phyloP scores from a whole-genome alignment of 2,329 filamentous ascomycete species.

The Alternaria postmessia region DNA sequence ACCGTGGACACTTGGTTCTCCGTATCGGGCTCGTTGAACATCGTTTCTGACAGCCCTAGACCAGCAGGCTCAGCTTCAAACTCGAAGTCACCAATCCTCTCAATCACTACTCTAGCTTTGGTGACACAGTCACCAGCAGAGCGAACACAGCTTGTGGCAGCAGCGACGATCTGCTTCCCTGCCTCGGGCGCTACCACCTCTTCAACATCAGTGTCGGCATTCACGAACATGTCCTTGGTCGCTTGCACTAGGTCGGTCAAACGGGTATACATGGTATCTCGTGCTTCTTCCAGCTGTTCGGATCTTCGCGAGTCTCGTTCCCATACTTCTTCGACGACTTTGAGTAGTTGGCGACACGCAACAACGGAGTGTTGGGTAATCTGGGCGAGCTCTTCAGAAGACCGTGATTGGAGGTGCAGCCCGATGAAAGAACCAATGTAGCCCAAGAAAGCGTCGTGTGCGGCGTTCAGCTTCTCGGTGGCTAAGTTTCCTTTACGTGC shows the following conservation, averaged over 20 bases:
- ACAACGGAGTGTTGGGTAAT: slow-evolving; percentile 85
- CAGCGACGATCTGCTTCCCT: slow-evolving; percentile 75
- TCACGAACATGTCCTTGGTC: slow-evolving; percentile 79
- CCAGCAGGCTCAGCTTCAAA: slow-evolving; percentile 59
- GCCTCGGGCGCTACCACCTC: slow-evolving; percentile 84
- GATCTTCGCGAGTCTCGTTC: slow-evolving; percentile 76
- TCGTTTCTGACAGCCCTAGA: slow-evolving; percentile 52
- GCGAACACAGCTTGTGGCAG: slow-evolving; percentile 87
- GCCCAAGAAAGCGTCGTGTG: slow-evolving; percentile 88
- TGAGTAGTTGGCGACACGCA: slow-evolving; percentile 80
- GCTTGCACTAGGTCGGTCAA: slow-evolving; percentile 83
- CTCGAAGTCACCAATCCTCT: slow-evolving; percentile 90
- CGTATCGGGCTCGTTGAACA: slow-evolving; percentile 44
- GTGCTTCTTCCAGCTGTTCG: slow-evolving; percentile 71
- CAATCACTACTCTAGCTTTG: slow-evolving; percentile 84
- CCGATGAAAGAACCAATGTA: slow-evolving; percentile 94
- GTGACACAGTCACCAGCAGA: slow-evolving; percentile 90
- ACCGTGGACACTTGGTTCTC: slow-evolving; percentile 20
- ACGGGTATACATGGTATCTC: slow-evolving; percentile 78
- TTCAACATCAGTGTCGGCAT: slow-evolving; percentile 70
- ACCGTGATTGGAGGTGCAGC: slow-evolving; percentile 90
- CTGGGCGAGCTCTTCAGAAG: slow-evolving; percentile 79
- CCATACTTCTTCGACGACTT: slow-evolving; percentile 82
- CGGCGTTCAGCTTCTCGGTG: slow-evolving; percentile 79
- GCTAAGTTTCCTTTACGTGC: slow-evolving; percentile 76